phyloP scores from a whole-genome alignment of 305 asterid species.

The Rubia tinctorum region DNA sequence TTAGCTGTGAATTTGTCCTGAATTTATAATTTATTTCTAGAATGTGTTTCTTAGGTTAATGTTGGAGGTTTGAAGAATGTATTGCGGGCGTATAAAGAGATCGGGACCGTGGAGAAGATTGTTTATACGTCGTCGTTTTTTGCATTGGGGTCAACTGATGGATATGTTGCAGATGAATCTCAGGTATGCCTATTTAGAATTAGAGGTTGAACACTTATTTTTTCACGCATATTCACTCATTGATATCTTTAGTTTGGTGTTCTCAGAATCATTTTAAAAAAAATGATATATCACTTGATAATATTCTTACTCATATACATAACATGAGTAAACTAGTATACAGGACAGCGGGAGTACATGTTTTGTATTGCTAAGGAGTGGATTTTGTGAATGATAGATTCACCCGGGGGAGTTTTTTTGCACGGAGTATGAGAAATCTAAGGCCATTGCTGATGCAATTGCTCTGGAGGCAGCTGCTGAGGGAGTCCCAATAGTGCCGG shows the following conservation, averaged over 20 bases:
- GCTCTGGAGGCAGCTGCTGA: slow-evolving; percentile 77
- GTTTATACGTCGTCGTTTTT: slow-evolving; percentile 87
- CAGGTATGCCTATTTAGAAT: slow-evolving; percentile 38
- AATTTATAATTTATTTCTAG: neutral
- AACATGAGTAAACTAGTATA: neutral
- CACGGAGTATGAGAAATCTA: slow-evolving; percentile 89
- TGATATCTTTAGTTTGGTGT: neutral
- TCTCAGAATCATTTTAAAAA: neutral
- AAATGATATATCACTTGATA: neutral
- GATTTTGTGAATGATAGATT: slow-evolving; percentile 35
- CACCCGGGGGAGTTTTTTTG: slow-evolving; percentile 63
- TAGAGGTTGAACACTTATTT: neutral
- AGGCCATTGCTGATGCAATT: slow-evolving; percentile 69
- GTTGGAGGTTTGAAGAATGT: slow-evolving; percentile 89
- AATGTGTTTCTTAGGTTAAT: slow-evolving; percentile 48
- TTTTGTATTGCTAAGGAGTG: slow-evolving; percentile 1
- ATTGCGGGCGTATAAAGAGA: slow-evolving; percentile 58
- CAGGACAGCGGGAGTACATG: neutral
- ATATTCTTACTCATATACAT: neutral
- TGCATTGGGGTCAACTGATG: slow-evolving; percentile 86
- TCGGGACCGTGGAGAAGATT: slow-evolving; percentile 55
- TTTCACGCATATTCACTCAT: neutral
- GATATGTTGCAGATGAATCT: slow-evolving; percentile 69
- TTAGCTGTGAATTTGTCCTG: neutral
- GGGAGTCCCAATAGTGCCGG: slow-evolving; percentile 73